Base-by-base conservation (phyloP, 2,329 filamentous ascomycete genomes). In the Pseudomassariella vexata region DNA sequence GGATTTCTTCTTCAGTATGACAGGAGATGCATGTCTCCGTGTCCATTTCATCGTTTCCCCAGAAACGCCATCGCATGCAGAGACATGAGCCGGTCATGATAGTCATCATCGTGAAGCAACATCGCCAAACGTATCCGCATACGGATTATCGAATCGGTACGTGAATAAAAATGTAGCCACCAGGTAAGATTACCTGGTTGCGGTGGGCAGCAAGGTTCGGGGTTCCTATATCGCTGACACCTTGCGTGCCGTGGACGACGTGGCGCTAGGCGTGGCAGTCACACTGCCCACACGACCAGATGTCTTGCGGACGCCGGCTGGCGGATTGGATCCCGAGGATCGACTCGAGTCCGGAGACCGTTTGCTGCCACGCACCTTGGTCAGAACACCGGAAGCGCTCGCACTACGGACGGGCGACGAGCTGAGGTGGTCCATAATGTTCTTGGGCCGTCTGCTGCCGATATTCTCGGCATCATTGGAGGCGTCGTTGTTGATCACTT, bases 391-490 rank as follows among this genome's bases (percentile, higher is more conserved):
- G 5, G 72, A 71, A 19, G 70, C 68, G 41, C 71, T 76, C 10
- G 37, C 63, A 62, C 57, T 63, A 68, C 55, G 53, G 63, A 65
- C 46, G 57, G 52, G 60, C 53, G 41, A 53, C 24, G 62, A 65
- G 28, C 58, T 62, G 20, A 63, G 59, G 22, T 74, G 75, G 45
- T 78, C 73, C 20, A 65, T 60, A 28, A 62, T 56, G 6, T 62
- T 60, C 46, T 83, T 82, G 24, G 70, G 69, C 39, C 78, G 75
- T 19, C 66, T 57, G 16, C 65, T 58, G 19, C 79, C 78, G 54
- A 81, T 70, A 47, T 87, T 87, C 53, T 87, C 82, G 9, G 75
- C 72, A 44, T 87, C 82, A 38, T 82, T 75, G 14, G 76, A 79
- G 9, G 77, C 70, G 45, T 82, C 77, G 42, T 83, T 81, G 47